phyloP scores from a whole-genome alignment of 768 basidiomycete species.

The Scleroderma bovista region DNA sequence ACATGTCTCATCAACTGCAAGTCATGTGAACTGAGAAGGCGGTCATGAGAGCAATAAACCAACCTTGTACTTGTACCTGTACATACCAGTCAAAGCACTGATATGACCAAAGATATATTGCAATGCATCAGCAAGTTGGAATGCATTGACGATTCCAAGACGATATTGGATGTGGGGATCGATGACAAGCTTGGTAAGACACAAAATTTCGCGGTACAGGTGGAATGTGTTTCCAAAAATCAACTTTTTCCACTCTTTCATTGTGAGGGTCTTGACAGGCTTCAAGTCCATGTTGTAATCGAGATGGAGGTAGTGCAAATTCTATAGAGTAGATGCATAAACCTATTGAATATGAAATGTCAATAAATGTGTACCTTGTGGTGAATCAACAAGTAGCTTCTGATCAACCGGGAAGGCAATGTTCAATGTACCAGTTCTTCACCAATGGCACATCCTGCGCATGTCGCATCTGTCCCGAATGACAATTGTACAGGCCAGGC shows the following conservation, averaged over 20 bases:
- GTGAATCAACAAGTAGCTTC: conserved; percentile 96
- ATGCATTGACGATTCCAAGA: conserved; percentile 96
- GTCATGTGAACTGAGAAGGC: too few species aligned
- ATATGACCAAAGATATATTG: conserved; percentile 98
- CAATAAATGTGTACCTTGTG: conserved; percentile 64
- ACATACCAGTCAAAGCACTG: too few species aligned
- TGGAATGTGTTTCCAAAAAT: too few species aligned
- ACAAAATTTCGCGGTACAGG: too few species aligned
- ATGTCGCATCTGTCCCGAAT: too few species aligned
- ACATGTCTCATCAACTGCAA: conserved; percentile 94
- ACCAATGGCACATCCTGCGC: too few species aligned
- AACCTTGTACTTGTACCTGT: too few species aligned
- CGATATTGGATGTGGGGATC: conserved; percentile 99
- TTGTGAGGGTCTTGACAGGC: too few species aligned
- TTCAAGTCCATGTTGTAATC: conserved; percentile 99
- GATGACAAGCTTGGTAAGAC: conserved; percentile 96
- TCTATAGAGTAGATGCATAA: conserved; percentile 37
- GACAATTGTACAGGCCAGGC: too few species aligned
- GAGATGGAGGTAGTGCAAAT: conserved; percentile 87
- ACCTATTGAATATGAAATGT: background rate
- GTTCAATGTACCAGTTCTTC: too few species aligned
- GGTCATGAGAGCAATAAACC: too few species aligned
- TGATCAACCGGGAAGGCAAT: conserved; percentile 95
- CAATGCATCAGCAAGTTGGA: conserved; percentile 96
- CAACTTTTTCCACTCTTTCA: too few species aligned